Evolutionary conservation across 2,329 filamentous ascomycete genomes (phyloP).

Genomic region (Lachnellula hyalina): DNA sequence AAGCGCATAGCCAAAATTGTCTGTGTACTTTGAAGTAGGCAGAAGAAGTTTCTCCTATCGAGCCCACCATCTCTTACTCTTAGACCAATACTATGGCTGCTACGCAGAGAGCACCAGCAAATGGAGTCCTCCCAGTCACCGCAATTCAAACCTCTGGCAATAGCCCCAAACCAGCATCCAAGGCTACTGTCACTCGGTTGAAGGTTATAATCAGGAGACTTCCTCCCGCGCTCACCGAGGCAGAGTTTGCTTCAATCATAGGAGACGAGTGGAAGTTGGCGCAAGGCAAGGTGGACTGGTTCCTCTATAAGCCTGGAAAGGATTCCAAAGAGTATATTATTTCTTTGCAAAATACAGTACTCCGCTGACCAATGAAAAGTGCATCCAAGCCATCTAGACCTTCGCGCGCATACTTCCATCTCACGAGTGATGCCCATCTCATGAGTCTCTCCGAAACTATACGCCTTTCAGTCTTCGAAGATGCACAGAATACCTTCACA

Average conservation of each 20-base stretch:
- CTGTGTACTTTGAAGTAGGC: not conserved
- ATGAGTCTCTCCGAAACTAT: slow-evolving; percentile 64
- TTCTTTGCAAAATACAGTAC: not conserved
- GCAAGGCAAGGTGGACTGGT: slow-evolving; percentile 81
- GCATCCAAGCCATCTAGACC: slow-evolving; percentile 81
- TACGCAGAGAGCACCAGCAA: slow-evolving; percentile 35
- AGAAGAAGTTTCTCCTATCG: not conserved
- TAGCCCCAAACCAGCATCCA: slow-evolving; percentile 38
- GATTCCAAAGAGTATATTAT: slow-evolving; percentile 71
- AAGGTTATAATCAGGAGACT: slow-evolving; percentile 83
- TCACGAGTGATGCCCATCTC: slow-evolving; percentile 67
- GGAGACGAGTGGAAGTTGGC: slow-evolving; percentile 78
- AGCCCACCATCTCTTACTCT: not conserved
- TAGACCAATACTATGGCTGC: slow-evolving; percentile 17
- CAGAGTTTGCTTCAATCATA: slow-evolving; percentile 67
- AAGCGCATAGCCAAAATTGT: not conserved
- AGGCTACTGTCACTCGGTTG: slow-evolving; percentile 51
- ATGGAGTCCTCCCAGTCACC: slow-evolving; percentile 49
- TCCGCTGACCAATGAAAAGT: slow-evolving; percentile 37
- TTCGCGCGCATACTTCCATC: slow-evolving; percentile 74
- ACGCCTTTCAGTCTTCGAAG: slow-evolving; percentile 65
- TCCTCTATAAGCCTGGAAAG: slow-evolving; percentile 68
- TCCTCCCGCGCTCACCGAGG: slow-evolving; percentile 75
- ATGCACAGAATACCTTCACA: slow-evolving; percentile 71
- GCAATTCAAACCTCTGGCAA: slow-evolving; percentile 40